A percentile compares a stretch with the other conserved stretches of the same genome.
phyloP scores from a whole-genome alignment of 2,329 filamentous ascomycete genomes.

The Chlorencoelia australis region DNA sequence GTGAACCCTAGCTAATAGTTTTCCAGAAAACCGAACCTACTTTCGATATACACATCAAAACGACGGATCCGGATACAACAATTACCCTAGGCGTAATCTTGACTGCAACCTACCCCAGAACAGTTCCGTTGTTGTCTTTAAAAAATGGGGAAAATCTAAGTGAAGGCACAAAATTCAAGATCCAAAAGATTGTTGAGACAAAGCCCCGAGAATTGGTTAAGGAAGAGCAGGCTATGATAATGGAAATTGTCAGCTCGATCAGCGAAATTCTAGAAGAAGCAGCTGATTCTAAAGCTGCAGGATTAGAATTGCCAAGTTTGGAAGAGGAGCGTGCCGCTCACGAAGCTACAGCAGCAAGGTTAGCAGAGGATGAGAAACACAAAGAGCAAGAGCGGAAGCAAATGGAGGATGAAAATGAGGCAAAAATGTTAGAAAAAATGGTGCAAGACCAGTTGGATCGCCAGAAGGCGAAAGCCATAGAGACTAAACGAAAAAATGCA shows the following conservation, averaged over 20 bases:
- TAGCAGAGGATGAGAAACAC: slow-evolving; percentile 38
- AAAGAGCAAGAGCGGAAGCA: slow-evolving; percentile 29
- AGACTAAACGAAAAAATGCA: slow-evolving; percentile 52
- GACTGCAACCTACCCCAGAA: slow-evolving; percentile 85
- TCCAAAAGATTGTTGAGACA: slow-evolving; percentile 53
- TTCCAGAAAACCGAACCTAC: slow-evolving; percentile 66
- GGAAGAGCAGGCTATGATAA: slow-evolving; percentile 43
- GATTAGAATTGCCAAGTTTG: slow-evolving; percentile 70
- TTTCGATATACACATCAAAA: slow-evolving; percentile 71
- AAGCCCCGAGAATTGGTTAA: slow-evolving; percentile 43
- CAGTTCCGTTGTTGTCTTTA: slow-evolving; percentile 61
- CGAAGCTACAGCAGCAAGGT: slow-evolving; percentile 57
- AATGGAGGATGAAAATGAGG: slow-evolving; percentile 55
- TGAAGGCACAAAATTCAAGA: slow-evolving; percentile 59
- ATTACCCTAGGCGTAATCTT: slow-evolving; percentile 69
- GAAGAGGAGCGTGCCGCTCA: slow-evolving; percentile 82
- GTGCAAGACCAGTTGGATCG: slow-evolving; percentile 63
- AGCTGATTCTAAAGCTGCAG: slow-evolving; percentile 64
- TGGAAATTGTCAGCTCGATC: slow-evolving; percentile 38
- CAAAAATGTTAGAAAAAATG: slow-evolving; percentile 59
- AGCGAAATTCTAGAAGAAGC: slow-evolving; percentile 74
- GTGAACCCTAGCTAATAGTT: slow-evolving; percentile 5
- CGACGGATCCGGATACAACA: slow-evolving; percentile 60
- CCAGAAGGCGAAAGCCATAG: slow-evolving; percentile 53
- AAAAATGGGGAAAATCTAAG: slow-evolving; percentile 55